Evolutionary conservation across 768 basidiomycete genomes (phyloP).

Genomic region (Termitomyces sp.): DNA sequence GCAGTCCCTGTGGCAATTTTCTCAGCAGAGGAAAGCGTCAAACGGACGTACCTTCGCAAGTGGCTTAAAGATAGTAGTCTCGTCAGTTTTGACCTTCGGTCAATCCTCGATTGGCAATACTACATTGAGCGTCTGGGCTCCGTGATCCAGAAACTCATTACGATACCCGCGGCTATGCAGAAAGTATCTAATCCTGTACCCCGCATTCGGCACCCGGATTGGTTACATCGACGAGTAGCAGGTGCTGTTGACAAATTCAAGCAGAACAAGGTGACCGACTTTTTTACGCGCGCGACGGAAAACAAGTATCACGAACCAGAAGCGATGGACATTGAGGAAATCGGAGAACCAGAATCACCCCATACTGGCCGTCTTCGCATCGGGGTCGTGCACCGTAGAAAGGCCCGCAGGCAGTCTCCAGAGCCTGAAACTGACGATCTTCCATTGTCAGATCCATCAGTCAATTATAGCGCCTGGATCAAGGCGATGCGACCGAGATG

Average conservation of each 20-base stretch:
- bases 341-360: constrained; percentile 20
- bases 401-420: constrained; percentile 34
- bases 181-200: constrained; percentile 96
- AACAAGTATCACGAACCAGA: constrained; percentile 26
- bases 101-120: constrained; percentile 96
- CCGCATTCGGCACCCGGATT: constrained; percentile 93
- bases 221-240: constrained; percentile 88
- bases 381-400: constrained; percentile 49
- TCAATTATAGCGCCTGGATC: constrained; percentile 74
- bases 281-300: constrained; percentile 55
- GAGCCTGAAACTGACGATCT: constrained; percentile 32
- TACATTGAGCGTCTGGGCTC: constrained; percentile 97
- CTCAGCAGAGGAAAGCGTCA: constrained; percentile 89
- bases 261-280: constrained; percentile 96
- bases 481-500: constrained; percentile 72
- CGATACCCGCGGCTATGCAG: constrained; percentile 98
- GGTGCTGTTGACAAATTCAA: constrained; percentile 94
- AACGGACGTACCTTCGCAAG: constrained; percentile 84
- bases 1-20: constrained; percentile 98
- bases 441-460: constrained; percentile 57
- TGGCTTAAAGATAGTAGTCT: constrained; percentile 96
- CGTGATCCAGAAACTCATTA: constrained; percentile 98
- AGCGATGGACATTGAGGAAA: constrained; percentile 60
- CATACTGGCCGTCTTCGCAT: constrained; percentile 32
- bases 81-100: constrained; percentile 82